Base-by-base conservation (phyloP, 192 early-diverging fungal species). In the Oehlia diaphana region DNA sequence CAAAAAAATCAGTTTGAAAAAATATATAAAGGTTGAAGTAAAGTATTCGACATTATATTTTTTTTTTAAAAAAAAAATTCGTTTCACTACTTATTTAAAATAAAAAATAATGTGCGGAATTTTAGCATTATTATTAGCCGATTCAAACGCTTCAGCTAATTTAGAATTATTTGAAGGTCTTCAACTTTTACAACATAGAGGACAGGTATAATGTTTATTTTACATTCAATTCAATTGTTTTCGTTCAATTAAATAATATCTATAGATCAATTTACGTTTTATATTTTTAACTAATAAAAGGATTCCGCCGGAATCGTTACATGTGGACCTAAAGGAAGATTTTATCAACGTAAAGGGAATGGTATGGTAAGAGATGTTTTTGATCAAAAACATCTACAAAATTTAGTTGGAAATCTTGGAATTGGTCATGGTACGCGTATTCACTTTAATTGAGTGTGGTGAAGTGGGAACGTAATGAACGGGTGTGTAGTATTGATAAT, bases 331-430 rank as follows among this genome's bases (percentile, higher is more conserved):
- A 96, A 97, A 83, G 98, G 98, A 47, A 93, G 97, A 65, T 88
- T 99, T 83, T 97, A 94, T 88, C 98, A 99, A 87, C 95, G 96
- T 90, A 99, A 99, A 85, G 97, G 94, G 76, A 99, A 96, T 86
- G 98, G 98, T 70, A 97, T 99, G 97, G 97, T 99, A 47, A 92
- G 96, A 75, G 97, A 99, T 86, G 96, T 99, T 35, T 99, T 99
- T 85, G 88, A 92, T 42, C 89, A 92, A 44, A 79, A 90, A 76
- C 92, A 96, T 80, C 87, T 98, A 75, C 86, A 90, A 76, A 87
- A 87, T 64, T 87, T 99, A 71, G 78, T 91, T 58, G 98, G 98
- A 23, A 90, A 86, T 84, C 92, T 99, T 90, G 98, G 97, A 73
- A 90, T 99, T 79, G 96, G 95, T 9, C 98, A 99, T 85, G 96